Evolutionary conservation across 495 filamentous ascomycete species (phyloP).

Genomic region (Penicillium soppii): DNA sequence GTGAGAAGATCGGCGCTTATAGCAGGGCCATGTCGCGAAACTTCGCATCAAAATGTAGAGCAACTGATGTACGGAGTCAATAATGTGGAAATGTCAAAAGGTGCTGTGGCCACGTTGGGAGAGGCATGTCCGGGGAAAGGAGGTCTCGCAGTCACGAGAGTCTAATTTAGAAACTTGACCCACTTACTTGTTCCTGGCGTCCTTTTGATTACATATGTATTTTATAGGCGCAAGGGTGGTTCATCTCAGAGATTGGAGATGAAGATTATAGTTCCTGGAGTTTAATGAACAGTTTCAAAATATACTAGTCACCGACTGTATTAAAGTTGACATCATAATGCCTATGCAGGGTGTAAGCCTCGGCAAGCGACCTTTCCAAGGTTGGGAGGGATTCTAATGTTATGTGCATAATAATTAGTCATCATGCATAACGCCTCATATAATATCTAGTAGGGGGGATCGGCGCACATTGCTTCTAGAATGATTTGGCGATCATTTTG

Average conservation of each 20-base stretch:
- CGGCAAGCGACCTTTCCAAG: background rate
- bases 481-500: background rate
- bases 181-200: conserved; percentile 26
- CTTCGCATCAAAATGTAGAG: no score
- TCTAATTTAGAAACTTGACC: conserved; percentile 24
- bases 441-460: background rate
- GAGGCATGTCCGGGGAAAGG: conserved; percentile 28
- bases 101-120: conserved; percentile 23
- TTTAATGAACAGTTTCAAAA: no score
- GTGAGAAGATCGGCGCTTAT: conserved; percentile 14
- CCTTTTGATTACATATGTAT: conserved; percentile 7
- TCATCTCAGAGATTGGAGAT: background rate
- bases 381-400: no score
- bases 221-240: conserved; percentile 1
- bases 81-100: conserved; percentile 1
- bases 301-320: no score
- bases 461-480: no score
- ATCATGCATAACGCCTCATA: background rate
- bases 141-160: conserved; percentile 28
- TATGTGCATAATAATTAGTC: background rate
- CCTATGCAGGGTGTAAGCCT: background rate
- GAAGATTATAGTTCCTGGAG: no score
- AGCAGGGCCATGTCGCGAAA: conserved; percentile 18
- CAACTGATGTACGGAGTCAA: background rate
- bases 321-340: background rate